Percentiles rank a stretch among this genome's conserved stretches.
Conservation (phyloP, 2,329 filamentous ascomycete species). For the Tolypocladium capitatum region DNA sequence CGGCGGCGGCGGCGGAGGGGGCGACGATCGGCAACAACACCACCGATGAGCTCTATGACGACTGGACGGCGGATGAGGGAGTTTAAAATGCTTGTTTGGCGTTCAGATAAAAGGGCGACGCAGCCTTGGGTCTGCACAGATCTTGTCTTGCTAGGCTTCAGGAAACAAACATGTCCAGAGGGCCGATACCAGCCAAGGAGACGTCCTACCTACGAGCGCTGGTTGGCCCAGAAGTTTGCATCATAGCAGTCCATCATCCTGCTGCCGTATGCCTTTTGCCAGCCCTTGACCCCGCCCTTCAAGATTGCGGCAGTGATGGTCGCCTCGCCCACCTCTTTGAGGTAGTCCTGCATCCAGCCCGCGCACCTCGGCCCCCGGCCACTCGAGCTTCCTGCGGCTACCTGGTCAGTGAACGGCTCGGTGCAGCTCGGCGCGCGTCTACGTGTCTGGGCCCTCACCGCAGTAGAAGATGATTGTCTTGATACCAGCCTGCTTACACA, state of each 20-base stretch:
- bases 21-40: slow-evolving; percentile 37
- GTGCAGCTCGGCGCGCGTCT: background rate
- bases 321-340: slow-evolving; percentile 29
- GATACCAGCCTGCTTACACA: slow-evolving; percentile 36
- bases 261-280: slow-evolving; percentile 35
- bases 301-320: slow-evolving; percentile 33
- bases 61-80: slow-evolving; percentile 2
- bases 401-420: background rate
- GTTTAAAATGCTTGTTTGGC: slow-evolving; percentile 17
- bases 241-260: slow-evolving; percentile 38
- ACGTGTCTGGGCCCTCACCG: slow-evolving; percentile 20
- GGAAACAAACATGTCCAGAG: background rate
- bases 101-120: slow-evolving; percentile 16
- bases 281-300: slow-evolving; percentile 40
- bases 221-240: slow-evolving; percentile 21
- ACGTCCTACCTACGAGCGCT: slow-evolving; percentile 9
- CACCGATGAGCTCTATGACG: slow-evolving; percentile 11
- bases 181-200: background rate
- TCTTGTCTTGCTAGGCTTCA: background rate
- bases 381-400: slow-evolving; percentile 30
- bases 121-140: slow-evolving; percentile 1
- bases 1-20: slow-evolving; percentile 9
- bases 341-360: slow-evolving; percentile 43
- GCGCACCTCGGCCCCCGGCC: slow-evolving; percentile 39
- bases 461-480: slow-evolving; percentile 41